Evolutionary conservation across 116 monocot genomes (phyloP), one percentile per base, ranked within the genome.

Genomic region (Iris pallida): DNA sequence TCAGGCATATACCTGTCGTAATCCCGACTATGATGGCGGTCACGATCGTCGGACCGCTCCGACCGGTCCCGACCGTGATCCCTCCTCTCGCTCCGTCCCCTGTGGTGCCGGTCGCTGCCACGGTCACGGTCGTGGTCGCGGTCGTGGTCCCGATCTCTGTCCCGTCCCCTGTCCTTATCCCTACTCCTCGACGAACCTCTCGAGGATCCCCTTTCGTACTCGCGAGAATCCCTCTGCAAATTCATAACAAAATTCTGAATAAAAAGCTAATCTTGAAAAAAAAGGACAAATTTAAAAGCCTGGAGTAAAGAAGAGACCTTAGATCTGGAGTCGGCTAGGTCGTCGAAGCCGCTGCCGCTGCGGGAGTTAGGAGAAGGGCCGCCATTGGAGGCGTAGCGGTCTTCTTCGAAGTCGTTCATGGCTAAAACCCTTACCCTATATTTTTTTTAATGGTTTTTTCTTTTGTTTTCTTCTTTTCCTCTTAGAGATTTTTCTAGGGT

Each of bases 61-160:
- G 63, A 64, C 49, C 68, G 76, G 16, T 79, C 88, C 30, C 76
- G 64, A 5, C 59, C 64, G 64, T 63, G 78, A 42, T 84, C 79
- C 42, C 77, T 79, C 47, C 82, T 84, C 7, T 88, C 88, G 59
- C 73, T 72, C 56, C 74, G 76, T 16, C 82, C 88, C 60, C 77
- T 79, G 15, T 79, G 42, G 0, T 79, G 73, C 48, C 68, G 54
- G 8, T 73, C 63, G 2, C 55, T 55, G 10, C 68, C 73, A 12
- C 48, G 62, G 5, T n/a, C n/a, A n/a, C n/a, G n/a, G n/a, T n/a
- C n/a, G n/a, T n/a, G n/a, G n/a, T 57, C 57, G 4, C 72, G 40
- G n/a, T 72, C 78, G 30, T 62, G 55, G 13, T 78, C 78, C 45
- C 68, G 59, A 15, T 69, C 82, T 18, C 81, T 59, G 7, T 79